Base-by-base conservation (phyloP, 108 stramenopile genomes). In the Cyclotella choctawhatcheeana region DNA sequence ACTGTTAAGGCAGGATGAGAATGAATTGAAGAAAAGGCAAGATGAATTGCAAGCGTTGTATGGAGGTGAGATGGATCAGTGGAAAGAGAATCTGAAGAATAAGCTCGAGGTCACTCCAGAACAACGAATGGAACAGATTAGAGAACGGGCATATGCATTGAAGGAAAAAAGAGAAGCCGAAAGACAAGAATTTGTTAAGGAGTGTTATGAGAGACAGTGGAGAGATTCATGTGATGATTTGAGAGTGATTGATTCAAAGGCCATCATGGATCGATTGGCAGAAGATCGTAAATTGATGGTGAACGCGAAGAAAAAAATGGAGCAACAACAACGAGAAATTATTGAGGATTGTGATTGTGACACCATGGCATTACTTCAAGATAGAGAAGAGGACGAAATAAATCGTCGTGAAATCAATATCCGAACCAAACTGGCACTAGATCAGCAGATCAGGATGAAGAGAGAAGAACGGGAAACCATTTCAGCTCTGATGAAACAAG, bases 171-270 rank as follows among this genome's bases (percentile, higher is more conserved):
- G 84, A 30, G 84, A 85, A 58, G 43, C 37, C 4, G 81, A 82
- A 25, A 45, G 84, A 3, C 54, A 67, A 30, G 63, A 87, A 44
- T 87, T 79, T 47, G 86, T 90, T 0, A 60, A 79, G 53, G 56
- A 84, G 32, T 86, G 85, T 54, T 88, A 85, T 72, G 67, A 85
- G 30, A 47, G 75, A 40, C 90, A 88, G 62, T 89, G 87, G 88
- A 71, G 81, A 0, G 89, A 86, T 48, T 52, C 82, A 26, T 85
- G 86, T 60, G 90, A 91, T 26, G 88, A 88, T n/a, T 70, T 89
- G 22, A 81, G 90, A 30, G 83, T 76, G 55, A 62, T 89, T 16
- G 82, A 89, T 50, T 82, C 82, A 7, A 79, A 79, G 40, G 84
- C 81, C 10, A 77, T 64, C 22, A 30, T 84, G 27, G 60, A 82